Base-by-base conservation (phyloP, 2,329 filamentous ascomycete species). In the Xenoacremonium recifei region DNA sequence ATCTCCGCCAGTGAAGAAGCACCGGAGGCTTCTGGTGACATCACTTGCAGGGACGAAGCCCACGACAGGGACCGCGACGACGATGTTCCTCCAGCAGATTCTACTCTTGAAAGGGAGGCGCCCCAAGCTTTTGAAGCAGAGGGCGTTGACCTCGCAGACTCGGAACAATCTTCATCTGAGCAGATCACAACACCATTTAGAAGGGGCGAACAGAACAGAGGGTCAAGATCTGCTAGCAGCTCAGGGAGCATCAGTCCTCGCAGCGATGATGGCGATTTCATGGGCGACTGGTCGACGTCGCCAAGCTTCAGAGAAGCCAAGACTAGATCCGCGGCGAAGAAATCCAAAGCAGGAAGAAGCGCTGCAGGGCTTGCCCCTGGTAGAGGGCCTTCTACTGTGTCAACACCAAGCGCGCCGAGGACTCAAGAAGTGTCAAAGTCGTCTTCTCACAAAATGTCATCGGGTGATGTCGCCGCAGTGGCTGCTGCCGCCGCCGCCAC, bases 401-500 rank as follows among this genome's bases (percentile, higher is more conserved):
- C 44, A 10, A 40, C 40, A 21, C 18, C 40, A 4, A 35, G 39
- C 12, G 34, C 19, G 32, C 40, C 23, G 40, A 42, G 15, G 37
- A 41, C 7, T 42, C 47, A 30, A 40, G 48, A 21, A 46, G 44
- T 30, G 40, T 53, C 13, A 45, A 45, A 16, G 37, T 41, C 5
- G 39, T 17, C n/a, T n/a, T n/a, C n/a, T n/a, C n/a, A 32, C 7
- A 13, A 27, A 7, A 27, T 48, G 49, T 45, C 49, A 59, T 42
- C 45, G 56, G 40, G 38, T 27, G 41, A 48, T 31, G 63, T 53
- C 35, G 62, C 55, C 15, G 44, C 48, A 20, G 63, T 61, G 19
- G 61, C 58, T 11, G 58, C 57, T 20, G 53, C 61, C n/a, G 48
- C 61, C 34, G 49, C 64, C 35, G 57, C 57, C 33, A 59, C 64